Base-by-base conservation (phyloP, 2,329 filamentous ascomycete genomes). In the Emmonsiellopsis sp. region DNA sequence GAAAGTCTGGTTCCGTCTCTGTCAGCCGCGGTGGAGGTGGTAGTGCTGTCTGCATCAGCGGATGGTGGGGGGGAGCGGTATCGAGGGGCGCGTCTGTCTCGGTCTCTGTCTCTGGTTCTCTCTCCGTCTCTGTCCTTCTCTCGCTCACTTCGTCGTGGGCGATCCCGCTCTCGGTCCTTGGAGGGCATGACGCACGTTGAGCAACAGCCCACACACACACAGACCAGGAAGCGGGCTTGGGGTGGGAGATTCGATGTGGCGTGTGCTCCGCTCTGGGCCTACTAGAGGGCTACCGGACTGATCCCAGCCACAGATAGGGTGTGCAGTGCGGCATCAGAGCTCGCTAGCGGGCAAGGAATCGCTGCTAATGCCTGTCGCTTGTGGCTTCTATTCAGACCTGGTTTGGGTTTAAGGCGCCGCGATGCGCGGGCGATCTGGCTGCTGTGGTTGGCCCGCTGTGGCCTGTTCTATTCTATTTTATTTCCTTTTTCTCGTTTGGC, bases 101-200 rank as follows among this genome's bases (percentile, higher is more conserved):
- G 21, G 21, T 27, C 21, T 27, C 21, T 27, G 21, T 27, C 21
- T 27, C 21, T 27, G 21, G 3, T 27, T 27, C 21, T 27, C 21
- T 27, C 21, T 27, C 21, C 21, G 21, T 61, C 59, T 60, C 62
- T 58, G 31, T 58, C 56, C 37, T 58, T 59, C 52, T 62, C 63
- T 57, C 64, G 63, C 53, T 65, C 62, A 60, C 60, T 60, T 61
- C 65, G 60, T 60, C 62, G 51, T 51, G 36, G 56, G 51, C 39
- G 51, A 36, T 62, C 61, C 59, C 65, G 65, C 57, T 67, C 64
- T 60, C 60, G 60, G 61, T 64, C 57, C 51, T 66, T 68, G 51
- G 68, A 65, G 60, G 68, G 66, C 68, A 71, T 70, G 64, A 61
- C 56, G 50, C 50, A 52, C 36, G 21, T 36, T 36, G 36, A 36